Conservation (phyloP, 2,329 filamentous ascomycete genomes). For the Bipolaris bicolor region DNA sequence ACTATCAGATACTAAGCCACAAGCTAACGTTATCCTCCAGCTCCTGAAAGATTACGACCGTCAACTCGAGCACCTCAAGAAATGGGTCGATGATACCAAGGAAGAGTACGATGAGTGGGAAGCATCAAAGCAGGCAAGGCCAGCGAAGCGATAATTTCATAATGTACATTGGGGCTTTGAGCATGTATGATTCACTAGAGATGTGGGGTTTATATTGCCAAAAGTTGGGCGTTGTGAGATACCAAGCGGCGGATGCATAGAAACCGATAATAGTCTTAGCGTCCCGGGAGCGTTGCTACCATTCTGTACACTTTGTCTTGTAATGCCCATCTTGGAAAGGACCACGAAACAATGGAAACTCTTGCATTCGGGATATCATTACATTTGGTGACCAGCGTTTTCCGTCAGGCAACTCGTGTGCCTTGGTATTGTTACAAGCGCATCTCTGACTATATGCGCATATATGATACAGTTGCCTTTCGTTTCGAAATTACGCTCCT, state of each 20-base stretch:
- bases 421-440: slow-evolving; percentile 12
- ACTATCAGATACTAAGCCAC: neutral
- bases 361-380: slow-evolving; percentile 2
- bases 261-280: slow-evolving; percentile 3
- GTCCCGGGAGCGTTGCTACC: neutral
- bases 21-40: slow-evolving; percentile 51
- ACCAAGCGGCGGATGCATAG: slow-evolving; percentile 18
- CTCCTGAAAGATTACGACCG: slow-evolving; percentile 82
- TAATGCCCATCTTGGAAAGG: neutral
- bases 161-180: slow-evolving; percentile 2
- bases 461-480: slow-evolving; percentile 8
- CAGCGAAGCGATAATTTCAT: slow-evolving; percentile 30
- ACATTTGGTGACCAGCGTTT: neutral
- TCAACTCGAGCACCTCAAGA: slow-evolving; percentile 76
- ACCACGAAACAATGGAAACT: neutral
- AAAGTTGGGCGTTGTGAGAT: slow-evolving; percentile 25
- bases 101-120: slow-evolving; percentile 66
- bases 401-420: neutral
- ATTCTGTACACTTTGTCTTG: neutral
- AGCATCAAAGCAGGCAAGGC: slow-evolving; percentile 34
- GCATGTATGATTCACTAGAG: slow-evolving; percentile 23
- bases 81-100: slow-evolving; percentile 64
- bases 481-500: neutral
- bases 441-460: slow-evolving; percentile 6
- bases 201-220: slow-evolving; percentile 22